Evolutionary conservation across 139 green algal species (phyloP).

Genomic region (Chlamydomonas sp.): DNA sequence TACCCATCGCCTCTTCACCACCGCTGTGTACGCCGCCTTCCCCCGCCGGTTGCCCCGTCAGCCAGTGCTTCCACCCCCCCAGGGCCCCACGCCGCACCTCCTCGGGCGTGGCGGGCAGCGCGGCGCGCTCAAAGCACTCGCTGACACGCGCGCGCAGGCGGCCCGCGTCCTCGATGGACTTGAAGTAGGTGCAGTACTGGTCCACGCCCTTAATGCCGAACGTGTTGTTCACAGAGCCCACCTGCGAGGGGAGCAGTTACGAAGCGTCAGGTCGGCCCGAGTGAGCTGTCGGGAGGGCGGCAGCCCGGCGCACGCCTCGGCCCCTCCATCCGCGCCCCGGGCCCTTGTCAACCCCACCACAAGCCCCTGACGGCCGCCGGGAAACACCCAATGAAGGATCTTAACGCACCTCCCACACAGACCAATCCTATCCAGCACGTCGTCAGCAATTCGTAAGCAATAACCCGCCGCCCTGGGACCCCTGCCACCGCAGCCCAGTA

Average conservation of each 20-base stretch:
- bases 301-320: no score
- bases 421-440: no score
- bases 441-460: no score
- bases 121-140: conserved; percentile 92
- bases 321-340: no score
- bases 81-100: conserved; percentile 26
- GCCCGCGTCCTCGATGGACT: conserved; percentile 86
- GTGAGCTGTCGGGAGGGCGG: no score
- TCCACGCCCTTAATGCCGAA: conserved; percentile 90
- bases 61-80: not conserved
- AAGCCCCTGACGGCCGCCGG: no score
- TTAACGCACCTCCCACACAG: no score
- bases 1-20: no score
- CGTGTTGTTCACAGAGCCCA: conserved; percentile 93
- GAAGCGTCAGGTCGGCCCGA: no score
- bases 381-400: no score
- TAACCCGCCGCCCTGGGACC: not conserved
- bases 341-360: no score
- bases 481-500: not conserved
- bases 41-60: not conserved
- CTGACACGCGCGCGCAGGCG: conserved; percentile 76
- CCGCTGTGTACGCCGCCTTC: no score
- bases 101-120: conserved; percentile 68
- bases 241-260: conserved; percentile 25
- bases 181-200: conserved; percentile 91